A percentile compares a stretch with the other conserved stretches of the same genome.
These are phyloP conservation scores for Thielaviopsis populi DNA, from an alignment of 2,329 filamentous ascomycete genomes.

Conservation along the genomic window DNA sequence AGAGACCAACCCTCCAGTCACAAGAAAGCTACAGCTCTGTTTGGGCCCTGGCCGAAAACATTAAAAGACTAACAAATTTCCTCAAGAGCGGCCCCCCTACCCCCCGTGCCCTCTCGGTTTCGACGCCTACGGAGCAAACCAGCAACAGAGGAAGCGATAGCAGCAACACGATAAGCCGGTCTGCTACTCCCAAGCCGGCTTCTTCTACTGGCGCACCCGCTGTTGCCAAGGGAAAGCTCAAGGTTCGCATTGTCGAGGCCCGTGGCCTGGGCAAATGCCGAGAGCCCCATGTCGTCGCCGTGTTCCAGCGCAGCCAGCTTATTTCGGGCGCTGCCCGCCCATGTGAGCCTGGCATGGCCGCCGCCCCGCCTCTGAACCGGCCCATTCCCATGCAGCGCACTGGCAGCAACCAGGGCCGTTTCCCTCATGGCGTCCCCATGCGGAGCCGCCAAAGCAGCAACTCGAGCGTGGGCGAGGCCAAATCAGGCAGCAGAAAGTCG, in stretches of 20 bases:
- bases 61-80: conserved; percentile 75
- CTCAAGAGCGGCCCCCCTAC: conserved; percentile 85
- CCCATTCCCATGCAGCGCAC: conserved; percentile 48
- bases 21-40: neutral
- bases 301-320: conserved; percentile 92
- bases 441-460: conserved; percentile 92
- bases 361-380: conserved; percentile 4
- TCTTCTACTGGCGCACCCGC: conserved; percentile 41
- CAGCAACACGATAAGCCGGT: conserved; percentile 23
- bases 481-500: conserved; percentile 21
- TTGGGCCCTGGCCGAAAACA: conserved; percentile 19
- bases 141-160: conserved; percentile 3
- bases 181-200: conserved; percentile 36
- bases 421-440: conserved; percentile 90
- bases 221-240: conserved; percentile 70
- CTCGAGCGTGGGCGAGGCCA: conserved; percentile 59
- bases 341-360: conserved; percentile 39
- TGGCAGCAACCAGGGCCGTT: conserved; percentile 65
- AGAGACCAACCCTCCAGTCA: conserved; percentile 3
- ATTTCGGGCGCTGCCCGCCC: conserved; percentile 66
- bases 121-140: conserved; percentile 5
- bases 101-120: conserved; percentile 62
- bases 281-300: conserved; percentile 89
- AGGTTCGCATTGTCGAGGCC: conserved; percentile 76
- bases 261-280: conserved; percentile 65